Conservation (phyloP, 2,329 filamentous ascomycete species). For the Monosporascus sp. region DNA sequence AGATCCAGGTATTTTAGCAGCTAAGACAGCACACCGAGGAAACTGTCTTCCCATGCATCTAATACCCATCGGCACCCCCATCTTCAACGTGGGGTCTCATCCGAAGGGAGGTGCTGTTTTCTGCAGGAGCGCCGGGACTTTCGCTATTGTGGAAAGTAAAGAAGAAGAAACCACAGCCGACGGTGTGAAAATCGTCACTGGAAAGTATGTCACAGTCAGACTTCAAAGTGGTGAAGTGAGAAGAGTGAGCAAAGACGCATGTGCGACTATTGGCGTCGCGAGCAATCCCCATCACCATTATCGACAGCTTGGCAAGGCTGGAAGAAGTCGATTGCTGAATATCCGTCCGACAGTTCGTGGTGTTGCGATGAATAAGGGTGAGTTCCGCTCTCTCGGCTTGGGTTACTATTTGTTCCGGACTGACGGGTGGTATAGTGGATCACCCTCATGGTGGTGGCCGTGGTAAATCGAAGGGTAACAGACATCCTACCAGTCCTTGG, state of each 20-base stretch:
- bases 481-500: slow-evolving; percentile 93
- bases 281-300: slow-evolving; percentile 94
- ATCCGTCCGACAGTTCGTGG: slow-evolving; percentile 93
- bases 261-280: slow-evolving; percentile 87
- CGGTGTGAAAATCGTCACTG: slow-evolving; percentile 57
- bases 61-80: slow-evolving; percentile 88
- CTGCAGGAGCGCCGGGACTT: slow-evolving; percentile 91
- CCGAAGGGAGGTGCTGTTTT: slow-evolving; percentile 75
- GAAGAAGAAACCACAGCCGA: slow-evolving; percentile 66
- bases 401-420: slow-evolving; percentile 1
- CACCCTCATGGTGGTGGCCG: slow-evolving; percentile 98
- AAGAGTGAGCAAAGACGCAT: slow-evolving; percentile 84
- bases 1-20: slow-evolving; percentile 92
- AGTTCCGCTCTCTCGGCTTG: slow-evolving; percentile 21
- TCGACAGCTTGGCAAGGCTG: slow-evolving; percentile 88
- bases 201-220: slow-evolving; percentile 76
- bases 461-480: slow-evolving; percentile 98
- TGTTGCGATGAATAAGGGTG: slow-evolving; percentile 96
- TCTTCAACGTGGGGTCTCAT: slow-evolving; percentile 82
- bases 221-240: slow-evolving; percentile 91
- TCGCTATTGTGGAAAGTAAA: slow-evolving; percentile 83
- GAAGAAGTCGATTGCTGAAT: slow-evolving; percentile 86
- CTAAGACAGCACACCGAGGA: slow-evolving; percentile 87
- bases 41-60: slow-evolving; percentile 95
- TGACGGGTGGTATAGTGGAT: slow-evolving; percentile 52